Conservation (phyloP, 2,329 filamentous ascomycete species). For the Aspergillus sp. region DNA sequence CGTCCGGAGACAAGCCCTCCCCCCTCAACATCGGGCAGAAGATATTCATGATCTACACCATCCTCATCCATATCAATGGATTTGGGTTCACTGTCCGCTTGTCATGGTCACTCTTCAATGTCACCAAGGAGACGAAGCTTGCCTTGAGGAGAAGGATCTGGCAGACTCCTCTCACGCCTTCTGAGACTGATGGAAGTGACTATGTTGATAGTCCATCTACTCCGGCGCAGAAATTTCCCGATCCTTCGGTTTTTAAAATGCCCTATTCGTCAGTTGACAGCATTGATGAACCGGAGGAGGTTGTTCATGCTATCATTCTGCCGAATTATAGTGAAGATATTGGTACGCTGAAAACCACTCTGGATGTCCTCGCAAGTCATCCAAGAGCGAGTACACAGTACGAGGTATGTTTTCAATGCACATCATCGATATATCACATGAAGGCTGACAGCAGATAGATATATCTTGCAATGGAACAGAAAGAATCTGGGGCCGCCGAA, state of each 20-base stretch:
- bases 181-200: not conserved
- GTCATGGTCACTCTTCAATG: constrained; percentile 45
- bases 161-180: not conserved
- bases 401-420: too few relatives aligned
- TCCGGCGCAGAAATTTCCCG: constrained; percentile 3
- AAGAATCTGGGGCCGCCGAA: constrained; percentile 56
- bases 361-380: constrained; percentile 65
- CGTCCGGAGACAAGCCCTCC: not conserved
- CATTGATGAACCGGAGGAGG: constrained; percentile 37
- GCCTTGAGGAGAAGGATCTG: constrained; percentile 13
- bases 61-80: constrained; percentile 61
- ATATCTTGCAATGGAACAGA: constrained; percentile 68
- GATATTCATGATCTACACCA: constrained; percentile 60
- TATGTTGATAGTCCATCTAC: constrained; percentile 9
- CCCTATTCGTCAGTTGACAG: constrained; percentile 52
- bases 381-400: constrained; percentile 59
- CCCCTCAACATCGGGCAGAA: constrained; percentile 18
- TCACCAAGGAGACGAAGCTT: constrained; percentile 15
- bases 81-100: constrained; percentile 52
- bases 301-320: constrained; percentile 64
- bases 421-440: too few relatives aligned
- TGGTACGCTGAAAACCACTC: constrained; percentile 62
- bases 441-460: constrained; percentile 47
- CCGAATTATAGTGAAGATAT: constrained; percentile 72
- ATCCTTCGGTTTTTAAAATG: constrained; percentile 9